Percentiles rank a stretch among this genome's conserved stretches.
phyloP scores from a whole-genome alignment of 2,329 filamentous ascomycete species.

The Fusarium proliferatum region DNA sequence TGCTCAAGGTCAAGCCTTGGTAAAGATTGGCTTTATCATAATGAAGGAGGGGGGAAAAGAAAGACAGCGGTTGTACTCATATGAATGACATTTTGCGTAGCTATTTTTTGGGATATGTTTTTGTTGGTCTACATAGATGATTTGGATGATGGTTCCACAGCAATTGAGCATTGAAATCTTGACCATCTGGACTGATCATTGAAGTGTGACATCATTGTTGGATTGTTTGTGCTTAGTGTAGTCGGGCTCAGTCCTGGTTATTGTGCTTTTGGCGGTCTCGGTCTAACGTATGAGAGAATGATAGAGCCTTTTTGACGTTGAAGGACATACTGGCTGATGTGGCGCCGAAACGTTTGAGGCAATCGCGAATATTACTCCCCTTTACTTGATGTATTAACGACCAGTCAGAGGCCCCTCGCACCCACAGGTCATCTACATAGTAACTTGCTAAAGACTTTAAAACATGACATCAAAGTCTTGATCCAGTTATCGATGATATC shows the following conservation, averaged over 20 bases:
- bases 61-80: slow-evolving; percentile 12
- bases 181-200: background rate
- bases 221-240: background rate
- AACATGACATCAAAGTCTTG: too few species aligned
- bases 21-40: slow-evolving; percentile 35
- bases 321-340: too few species aligned
- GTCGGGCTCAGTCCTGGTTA: background rate
- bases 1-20: slow-evolving; percentile 81
- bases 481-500: too few species aligned
- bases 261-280: too few species aligned
- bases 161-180: slow-evolving; percentile 25
- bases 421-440: too few species aligned
- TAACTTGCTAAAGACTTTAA: too few species aligned
- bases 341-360: too few species aligned
- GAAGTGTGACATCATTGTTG: background rate
- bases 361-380: too few species aligned
- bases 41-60: background rate
- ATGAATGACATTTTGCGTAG: slow-evolving; percentile 29
- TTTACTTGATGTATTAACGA: too few species aligned
- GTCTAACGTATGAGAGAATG: too few species aligned
- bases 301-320: too few species aligned
- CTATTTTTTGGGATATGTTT: slow-evolving; percentile 7
- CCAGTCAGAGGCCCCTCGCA: too few species aligned
- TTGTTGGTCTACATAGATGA: slow-evolving; percentile 20
- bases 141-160: slow-evolving; percentile 20